Base-by-base conservation (phyloP, 2,329 filamentous ascomycete species). In the Cordyceps cateniannulata region DNA sequence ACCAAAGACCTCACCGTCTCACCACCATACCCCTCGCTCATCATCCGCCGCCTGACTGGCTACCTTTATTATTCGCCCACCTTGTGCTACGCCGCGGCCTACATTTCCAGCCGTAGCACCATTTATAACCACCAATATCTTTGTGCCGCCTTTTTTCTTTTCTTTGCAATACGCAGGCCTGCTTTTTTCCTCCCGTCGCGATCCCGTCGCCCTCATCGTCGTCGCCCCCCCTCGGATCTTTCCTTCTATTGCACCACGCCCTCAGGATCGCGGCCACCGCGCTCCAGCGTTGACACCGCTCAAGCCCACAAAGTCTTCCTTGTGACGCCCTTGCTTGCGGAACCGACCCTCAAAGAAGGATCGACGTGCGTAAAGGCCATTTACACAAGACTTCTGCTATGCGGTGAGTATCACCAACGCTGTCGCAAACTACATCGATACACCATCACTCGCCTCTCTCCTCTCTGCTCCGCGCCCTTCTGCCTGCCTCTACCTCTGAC, bases 391-490 rank as follows among this genome's bases (percentile, higher is more conserved):
- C 51, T 54, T 72, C 69, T 74, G 72, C 70, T 76, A 78, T 78
- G 76, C 71, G 72, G 76, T 79, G 69, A 76, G 77, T 77, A 63
- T 63, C 67, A 59, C 62, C 53, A 54, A 63, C 63, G 58, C 29
- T 54, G 53, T 61, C 56, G 59, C 55, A 56, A 49, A 50, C 59
- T 27, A 35, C 24, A 47, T 55, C 53, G 35, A 25, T 12, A 12
- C 32, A 35, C 32, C 32, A 35, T 35, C 32, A 35, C 32, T 35
- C 32, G 32, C 4, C 32, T 35, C 32, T 35, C 32, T 35, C 32
- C 5, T 35, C 32, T 35, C 14, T 12, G 10, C 32, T 35, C 10
- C 14, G 29, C 6, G 8, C 29, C 32, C 32, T 12, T 12, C 32
- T 35, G 32, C 32, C 32, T 35, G 32, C 32, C 32, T 12, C 32